phyloP scores from a whole-genome alignment of 1,139 yeast genomes.

The Scheffersomyces insectosa region DNA sequence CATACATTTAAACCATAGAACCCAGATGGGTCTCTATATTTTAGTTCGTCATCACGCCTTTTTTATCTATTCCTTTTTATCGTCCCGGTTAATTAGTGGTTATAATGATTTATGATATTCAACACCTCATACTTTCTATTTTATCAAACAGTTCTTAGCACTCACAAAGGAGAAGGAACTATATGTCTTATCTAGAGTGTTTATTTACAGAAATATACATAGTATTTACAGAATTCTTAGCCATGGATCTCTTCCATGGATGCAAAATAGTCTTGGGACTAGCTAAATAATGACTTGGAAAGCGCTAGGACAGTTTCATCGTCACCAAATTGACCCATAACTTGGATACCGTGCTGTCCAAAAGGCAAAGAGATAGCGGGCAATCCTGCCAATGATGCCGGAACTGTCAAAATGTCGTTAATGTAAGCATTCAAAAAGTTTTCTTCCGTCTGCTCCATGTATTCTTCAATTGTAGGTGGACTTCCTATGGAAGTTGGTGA shows the following conservation, averaged over 20 bases:
- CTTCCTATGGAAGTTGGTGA: conserved; percentile 70
- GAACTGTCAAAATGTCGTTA: conserved; percentile 85
- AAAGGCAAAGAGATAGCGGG: conserved; percentile 81
- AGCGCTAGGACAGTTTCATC: conserved; percentile 60
- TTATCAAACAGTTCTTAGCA: background rate
- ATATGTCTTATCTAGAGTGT: too few species aligned
- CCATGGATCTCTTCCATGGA: too few species aligned
- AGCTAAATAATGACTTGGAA: conserved; percentile 15
- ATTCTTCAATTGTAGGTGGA: conserved; percentile 56
- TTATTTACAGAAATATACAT: too few species aligned
- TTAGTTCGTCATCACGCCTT: conserved; percentile 1
- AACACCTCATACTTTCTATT: conserved; percentile 27
- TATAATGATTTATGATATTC: conserved; percentile 43
- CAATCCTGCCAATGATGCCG: conserved; percentile 87
- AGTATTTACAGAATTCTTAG: too few species aligned
- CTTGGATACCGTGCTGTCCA: conserved; percentile 60
- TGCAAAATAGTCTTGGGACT: too few species aligned
- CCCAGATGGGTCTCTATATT: background rate
- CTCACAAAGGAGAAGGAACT: too few species aligned
- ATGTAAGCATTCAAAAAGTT: conserved; percentile 64
- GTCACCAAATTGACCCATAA: conserved; percentile 85
- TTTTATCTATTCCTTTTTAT: conserved; percentile 3
- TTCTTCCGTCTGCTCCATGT: conserved; percentile 27
- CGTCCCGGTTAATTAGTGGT: conserved; percentile 8
- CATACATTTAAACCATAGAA: conserved; percentile 2